phyloP scores from a whole-genome alignment of 169 alveolate species.

The Babesia ovata region DNA sequence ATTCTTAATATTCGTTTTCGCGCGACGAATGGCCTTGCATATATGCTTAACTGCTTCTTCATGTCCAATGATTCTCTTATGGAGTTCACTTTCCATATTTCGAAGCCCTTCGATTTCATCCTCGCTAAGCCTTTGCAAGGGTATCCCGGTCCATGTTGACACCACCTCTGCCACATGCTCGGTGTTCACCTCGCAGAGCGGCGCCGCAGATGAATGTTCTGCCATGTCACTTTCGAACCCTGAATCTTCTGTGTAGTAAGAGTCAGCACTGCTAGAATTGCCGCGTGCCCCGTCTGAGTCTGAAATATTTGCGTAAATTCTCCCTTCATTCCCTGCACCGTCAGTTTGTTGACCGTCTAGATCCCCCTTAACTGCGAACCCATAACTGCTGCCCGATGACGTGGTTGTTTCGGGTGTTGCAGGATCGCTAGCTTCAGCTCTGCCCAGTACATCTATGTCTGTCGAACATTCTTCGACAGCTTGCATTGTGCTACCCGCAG shows the following conservation, averaged over 20 bases:
- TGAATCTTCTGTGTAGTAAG: neutral
- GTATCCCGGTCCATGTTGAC: constrained; percentile 64
- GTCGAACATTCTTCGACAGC: neutral
- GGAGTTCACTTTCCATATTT: constrained; percentile 70
- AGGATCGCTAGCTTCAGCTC: neutral
- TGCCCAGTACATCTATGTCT: neutral
- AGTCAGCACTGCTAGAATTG: neutral
- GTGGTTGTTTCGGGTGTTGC: neutral
- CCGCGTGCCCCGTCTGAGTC: neutral
- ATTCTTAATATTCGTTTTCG: constrained; percentile 82
- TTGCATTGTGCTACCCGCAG: no score
- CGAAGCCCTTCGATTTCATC: constrained; percentile 55
- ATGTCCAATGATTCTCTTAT: constrained; percentile 74
- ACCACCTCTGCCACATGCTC: constrained; percentile 69
- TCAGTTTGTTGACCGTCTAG: neutral
- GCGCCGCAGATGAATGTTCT: no score
- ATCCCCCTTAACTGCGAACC: neutral
- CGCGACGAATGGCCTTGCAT: constrained; percentile 73
- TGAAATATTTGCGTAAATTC: neutral
- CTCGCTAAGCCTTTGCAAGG: constrained; percentile 47
- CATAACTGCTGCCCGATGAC: neutral
- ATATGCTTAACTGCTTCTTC: constrained; percentile 75
- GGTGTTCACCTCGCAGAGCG: constrained; percentile 35
- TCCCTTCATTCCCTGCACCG: no score
- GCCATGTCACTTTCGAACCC: neutral